Evolutionary conservation across 176 grass and related monocot genomes (phyloP).

Genomic region (Musa troglodytarum): DNA sequence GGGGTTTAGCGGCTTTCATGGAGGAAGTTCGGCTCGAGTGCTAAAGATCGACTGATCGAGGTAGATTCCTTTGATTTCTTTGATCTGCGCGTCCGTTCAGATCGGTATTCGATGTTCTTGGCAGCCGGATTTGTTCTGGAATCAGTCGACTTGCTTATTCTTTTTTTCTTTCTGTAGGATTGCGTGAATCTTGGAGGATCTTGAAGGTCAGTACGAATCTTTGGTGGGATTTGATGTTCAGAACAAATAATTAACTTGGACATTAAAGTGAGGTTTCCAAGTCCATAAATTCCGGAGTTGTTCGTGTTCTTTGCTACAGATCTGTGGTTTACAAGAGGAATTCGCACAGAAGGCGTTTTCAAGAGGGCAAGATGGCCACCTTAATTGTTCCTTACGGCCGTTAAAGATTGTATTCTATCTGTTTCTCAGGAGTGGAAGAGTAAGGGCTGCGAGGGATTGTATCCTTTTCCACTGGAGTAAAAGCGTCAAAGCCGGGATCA

Average conservation of each 20-base stretch:
- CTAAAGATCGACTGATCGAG: background rate
- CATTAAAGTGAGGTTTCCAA: background rate
- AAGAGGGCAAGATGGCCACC: background rate
- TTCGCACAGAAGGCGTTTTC: background rate
- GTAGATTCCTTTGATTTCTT: background rate
- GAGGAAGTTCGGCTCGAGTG: background rate
- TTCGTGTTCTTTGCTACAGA: background rate
- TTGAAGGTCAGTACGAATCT: background rate
- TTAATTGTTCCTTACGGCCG: background rate
- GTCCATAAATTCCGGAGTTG: background rate
- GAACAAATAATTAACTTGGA: background rate
- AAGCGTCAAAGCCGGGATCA: background rate
- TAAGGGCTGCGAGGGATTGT: background rate
- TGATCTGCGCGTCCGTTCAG: background rate
- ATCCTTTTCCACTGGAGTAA: background rate
- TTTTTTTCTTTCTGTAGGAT: slow-evolving; percentile 2
- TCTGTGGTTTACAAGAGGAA: background rate
- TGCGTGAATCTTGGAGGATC: background rate
- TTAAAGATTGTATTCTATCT: background rate
- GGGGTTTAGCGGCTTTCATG: background rate
- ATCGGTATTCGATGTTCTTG: background rate
- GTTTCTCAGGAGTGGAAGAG: background rate
- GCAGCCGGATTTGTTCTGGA: no score
- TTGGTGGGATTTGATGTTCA: background rate
- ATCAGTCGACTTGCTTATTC: background rate